These are phyloP conservation scores for Scedosporium aurantiacum DNA, from an alignment of 2,329 filamentous ascomycete species.

Conservation along the genomic window DNA sequence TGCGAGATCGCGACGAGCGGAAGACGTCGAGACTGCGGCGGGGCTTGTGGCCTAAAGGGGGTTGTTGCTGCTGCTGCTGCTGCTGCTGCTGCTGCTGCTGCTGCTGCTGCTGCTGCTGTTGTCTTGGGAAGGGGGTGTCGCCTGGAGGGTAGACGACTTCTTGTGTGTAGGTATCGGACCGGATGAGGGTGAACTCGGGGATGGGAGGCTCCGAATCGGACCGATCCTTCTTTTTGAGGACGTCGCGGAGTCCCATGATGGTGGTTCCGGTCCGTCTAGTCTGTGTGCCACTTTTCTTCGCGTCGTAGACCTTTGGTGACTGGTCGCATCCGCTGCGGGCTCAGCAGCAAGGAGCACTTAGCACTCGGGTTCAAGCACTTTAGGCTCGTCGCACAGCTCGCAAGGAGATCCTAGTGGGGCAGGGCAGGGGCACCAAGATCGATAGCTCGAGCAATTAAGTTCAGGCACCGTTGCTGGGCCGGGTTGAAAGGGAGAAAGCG, in stretches of 20 bases:
- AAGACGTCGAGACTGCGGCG: constrained; percentile 37
- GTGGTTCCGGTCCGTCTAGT: constrained; percentile 1
- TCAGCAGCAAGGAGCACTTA: background rate
- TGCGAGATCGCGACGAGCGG: constrained; percentile 34
- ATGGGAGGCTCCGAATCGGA: constrained; percentile 33
- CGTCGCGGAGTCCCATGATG: constrained; percentile 44
- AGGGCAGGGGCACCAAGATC: too few species aligned
- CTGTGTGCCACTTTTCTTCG: background rate
- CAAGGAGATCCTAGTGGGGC: background rate
- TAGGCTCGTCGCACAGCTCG: too few species aligned
- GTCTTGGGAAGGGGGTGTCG: constrained; percentile 15
- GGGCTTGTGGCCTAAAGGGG: constrained; percentile 20
- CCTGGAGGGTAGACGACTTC: constrained; percentile 66
- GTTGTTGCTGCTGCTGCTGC: too few species aligned
- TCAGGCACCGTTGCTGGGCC: background rate
- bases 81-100: too few species aligned
- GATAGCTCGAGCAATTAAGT: background rate
- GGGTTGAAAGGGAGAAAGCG: background rate
- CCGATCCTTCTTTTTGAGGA: constrained; percentile 42
- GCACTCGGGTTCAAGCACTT: background rate
- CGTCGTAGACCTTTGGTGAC: background rate
- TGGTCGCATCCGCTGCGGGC: background rate
- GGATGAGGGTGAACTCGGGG: constrained; percentile 72
- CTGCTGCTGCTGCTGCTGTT: constrained; percentile 14
- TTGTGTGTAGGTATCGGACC: constrained; percentile 69